Percentiles rank a stretch among this genome's conserved stretches.
Conservation (phyloP, 2,329 filamentous ascomycete genomes). For the Calcarisporium arbuscula region DNA sequence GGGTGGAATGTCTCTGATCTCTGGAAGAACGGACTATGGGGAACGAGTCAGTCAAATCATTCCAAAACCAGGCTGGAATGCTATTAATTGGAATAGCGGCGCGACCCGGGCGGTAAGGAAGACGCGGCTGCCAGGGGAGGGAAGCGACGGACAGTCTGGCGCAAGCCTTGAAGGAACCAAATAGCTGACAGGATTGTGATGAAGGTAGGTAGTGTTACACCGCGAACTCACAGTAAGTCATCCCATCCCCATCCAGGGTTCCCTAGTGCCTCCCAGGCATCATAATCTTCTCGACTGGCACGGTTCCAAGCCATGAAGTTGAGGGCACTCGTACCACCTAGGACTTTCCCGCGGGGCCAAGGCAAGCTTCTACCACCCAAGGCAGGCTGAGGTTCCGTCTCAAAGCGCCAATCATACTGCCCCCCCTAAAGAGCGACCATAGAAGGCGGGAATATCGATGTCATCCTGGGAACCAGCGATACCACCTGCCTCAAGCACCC, state of each 20-base stretch:
- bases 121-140: too few species aligned
- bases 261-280: slow-evolving; percentile 51
- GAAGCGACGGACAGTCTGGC: too few species aligned
- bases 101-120: too few species aligned
- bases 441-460: slow-evolving; percentile 33
- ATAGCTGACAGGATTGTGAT: too few species aligned
- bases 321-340: slow-evolving; percentile 57
- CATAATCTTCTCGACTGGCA: slow-evolving; percentile 40
- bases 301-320: slow-evolving; percentile 53
- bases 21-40: slow-evolving; percentile 42
- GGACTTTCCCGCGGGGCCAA: slow-evolving; percentile 40
- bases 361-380: slow-evolving; percentile 31
- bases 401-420: slow-evolving; percentile 34
- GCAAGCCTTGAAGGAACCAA: too few species aligned
- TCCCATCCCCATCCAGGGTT: slow-evolving; percentile 55
- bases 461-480: slow-evolving; percentile 20
- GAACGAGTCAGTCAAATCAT: too few species aligned
- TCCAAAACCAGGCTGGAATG: too few species aligned
- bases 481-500: slow-evolving; percentile 25
- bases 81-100: too few species aligned
- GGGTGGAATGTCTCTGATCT: slow-evolving; percentile 42
- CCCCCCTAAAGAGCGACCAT: slow-evolving; percentile 29
- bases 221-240: slow-evolving; percentile 21
- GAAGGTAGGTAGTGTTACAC: too few species aligned
- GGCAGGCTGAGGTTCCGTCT: slow-evolving; percentile 30